Evolutionary conservation across 495 filamentous ascomycete species (phyloP).

Genomic region (Haplographium delicatum): DNA sequence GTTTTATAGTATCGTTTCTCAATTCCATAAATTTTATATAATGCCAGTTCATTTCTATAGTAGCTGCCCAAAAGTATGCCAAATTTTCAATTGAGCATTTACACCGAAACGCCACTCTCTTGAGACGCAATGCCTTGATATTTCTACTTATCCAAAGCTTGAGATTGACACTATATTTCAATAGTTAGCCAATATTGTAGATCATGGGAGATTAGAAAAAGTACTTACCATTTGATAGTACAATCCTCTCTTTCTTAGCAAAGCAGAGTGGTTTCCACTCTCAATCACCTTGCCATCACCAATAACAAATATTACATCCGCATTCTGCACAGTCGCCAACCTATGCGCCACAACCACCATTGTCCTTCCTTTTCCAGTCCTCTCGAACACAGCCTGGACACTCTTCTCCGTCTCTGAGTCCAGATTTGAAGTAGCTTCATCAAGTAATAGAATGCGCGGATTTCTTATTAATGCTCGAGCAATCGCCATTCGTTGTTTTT

Average conservation of each 20-base stretch:
- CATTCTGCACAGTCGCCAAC: slow-evolving; percentile 44
- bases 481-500: slow-evolving; percentile 70
- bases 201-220: slow-evolving; percentile 1
- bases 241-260: slow-evolving; percentile 38
- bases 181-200: slow-evolving; percentile 15
- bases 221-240: slow-evolving; percentile 44
- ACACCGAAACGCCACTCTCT: no score
- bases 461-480: slow-evolving; percentile 71
- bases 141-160: no score
- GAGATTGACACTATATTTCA: slow-evolving; percentile 28
- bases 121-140: no score
- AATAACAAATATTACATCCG: slow-evolving; percentile 49
- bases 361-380: slow-evolving; percentile 52
- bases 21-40: no score
- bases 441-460: slow-evolving; percentile 63
- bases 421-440: slow-evolving; percentile 72
- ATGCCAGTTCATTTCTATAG: no score
- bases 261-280: slow-evolving; percentile 41
- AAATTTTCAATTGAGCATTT: no score
- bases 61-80: no score
- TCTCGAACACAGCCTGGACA: slow-evolving; percentile 61
- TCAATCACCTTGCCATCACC: slow-evolving; percentile 44
- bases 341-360: slow-evolving; percentile 67
- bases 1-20: no score
- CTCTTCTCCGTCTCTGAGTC: slow-evolving; percentile 67